These are phyloP conservation scores for Cucurbita argyrosperma DNA, from an alignment of 306 rosid species.

Conservation along the genomic window DNA sequence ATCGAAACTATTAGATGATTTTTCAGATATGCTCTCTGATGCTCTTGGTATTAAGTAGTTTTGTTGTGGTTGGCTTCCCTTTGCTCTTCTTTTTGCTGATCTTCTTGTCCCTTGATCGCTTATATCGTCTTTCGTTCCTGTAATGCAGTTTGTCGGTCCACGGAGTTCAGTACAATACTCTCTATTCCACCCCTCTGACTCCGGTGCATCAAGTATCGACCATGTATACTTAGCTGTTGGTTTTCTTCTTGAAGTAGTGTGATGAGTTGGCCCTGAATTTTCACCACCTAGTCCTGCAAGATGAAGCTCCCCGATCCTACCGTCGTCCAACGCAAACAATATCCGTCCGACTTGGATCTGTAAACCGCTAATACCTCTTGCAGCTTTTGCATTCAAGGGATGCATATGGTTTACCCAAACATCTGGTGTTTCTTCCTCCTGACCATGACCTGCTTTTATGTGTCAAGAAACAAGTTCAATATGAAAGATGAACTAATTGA, in stretches of 20 bases:
- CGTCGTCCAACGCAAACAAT: conserved; percentile 57
- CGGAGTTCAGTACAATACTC: conserved; percentile 77
- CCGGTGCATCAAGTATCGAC: conserved; percentile 72
- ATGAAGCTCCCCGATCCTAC: conserved; percentile 81
- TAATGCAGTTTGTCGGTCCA: conserved; percentile 64
- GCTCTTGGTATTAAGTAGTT: conserved; percentile 34
- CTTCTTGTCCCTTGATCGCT: conserved; percentile 33
- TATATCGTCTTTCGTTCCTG: conserved; percentile 56
- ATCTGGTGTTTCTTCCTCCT: conserved; percentile 27
- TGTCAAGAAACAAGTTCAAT: neutral
- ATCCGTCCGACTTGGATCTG: conserved; percentile 59
- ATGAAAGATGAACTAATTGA: neutral
- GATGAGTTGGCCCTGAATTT: conserved; percentile 47
- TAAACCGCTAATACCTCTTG: conserved; percentile 61
- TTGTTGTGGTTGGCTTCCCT: conserved; percentile 47
- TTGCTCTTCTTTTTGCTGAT: conserved; percentile 38
- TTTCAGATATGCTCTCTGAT: conserved; percentile 7
- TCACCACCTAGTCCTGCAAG: conserved; percentile 62
- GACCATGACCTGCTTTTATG: conserved; percentile 34
- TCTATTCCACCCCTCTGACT: conserved; percentile 93
- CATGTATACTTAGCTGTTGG: conserved; percentile 43
- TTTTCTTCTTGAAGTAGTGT: conserved; percentile 34
- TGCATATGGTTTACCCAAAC: conserved; percentile 62
- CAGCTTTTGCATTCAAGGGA: conserved; percentile 63
- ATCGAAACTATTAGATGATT: conserved; percentile 27